Percentiles rank a stretch among this genome's conserved stretches.
Conservation (phyloP, 805 yeast genomes). For the Brettanomyces custersianus region DNA sequence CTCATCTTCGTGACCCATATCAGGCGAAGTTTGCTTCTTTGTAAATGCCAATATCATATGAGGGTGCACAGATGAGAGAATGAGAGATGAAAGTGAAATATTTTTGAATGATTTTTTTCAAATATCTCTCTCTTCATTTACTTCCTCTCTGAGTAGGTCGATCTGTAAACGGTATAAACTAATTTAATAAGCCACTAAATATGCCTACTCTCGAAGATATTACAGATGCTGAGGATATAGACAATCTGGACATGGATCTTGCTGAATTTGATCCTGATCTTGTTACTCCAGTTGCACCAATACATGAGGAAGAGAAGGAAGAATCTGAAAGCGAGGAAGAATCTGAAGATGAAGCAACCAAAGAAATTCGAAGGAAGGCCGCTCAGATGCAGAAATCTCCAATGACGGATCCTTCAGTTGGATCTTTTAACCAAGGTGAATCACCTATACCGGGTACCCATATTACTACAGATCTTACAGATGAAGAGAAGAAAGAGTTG, state of each 20-base stretch:
- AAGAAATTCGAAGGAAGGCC: slow-evolving; percentile 5
- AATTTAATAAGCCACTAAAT: no score
- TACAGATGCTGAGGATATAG: slow-evolving; percentile 74
- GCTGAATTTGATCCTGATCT: slow-evolving; percentile 79
- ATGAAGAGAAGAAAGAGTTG: slow-evolving; percentile 55
- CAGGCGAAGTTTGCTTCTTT: no score
- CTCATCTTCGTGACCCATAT: neutral
- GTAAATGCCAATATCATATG: no score
- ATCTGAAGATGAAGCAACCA: slow-evolving; percentile 3
- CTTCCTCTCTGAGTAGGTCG: no score
- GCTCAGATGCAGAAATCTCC: neutral
- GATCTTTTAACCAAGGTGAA: neutral
- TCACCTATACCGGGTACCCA: slow-evolving; percentile 3
- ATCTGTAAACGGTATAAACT: no score
- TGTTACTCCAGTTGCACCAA: slow-evolving; percentile 63
- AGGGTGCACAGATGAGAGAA: no score
- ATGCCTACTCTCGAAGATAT: slow-evolving; percentile 73
- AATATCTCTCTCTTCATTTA: no score
- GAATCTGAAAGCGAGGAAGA: neutral
- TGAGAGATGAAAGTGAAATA: no score
- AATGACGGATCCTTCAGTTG: neutral
- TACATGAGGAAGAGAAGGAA: neutral
- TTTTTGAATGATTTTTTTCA: no score
- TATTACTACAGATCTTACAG: slow-evolving; percentile 26
- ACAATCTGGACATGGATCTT: slow-evolving; percentile 86